Conservation (phyloP, 208 protist species). For the Trypanosoma lewisi region DNA sequence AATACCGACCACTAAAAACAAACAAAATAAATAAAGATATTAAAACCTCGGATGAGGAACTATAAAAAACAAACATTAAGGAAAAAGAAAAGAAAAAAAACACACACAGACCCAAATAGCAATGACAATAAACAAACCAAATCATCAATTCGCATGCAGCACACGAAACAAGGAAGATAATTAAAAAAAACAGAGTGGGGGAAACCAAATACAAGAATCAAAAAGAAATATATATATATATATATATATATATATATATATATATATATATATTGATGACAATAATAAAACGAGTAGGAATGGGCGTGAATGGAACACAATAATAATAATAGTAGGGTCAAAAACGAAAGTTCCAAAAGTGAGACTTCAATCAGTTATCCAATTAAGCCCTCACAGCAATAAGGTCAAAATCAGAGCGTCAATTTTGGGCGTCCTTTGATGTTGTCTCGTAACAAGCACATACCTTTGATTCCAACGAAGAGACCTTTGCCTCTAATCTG, state of each 20-base stretch:
- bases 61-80: conserved; percentile 19
- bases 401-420: too few species aligned
- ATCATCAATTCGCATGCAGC: too few species aligned
- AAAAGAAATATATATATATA: neutral
- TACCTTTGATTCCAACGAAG: conserved; percentile 19
- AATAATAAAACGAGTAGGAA: too few species aligned
- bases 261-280: conserved; percentile 9
- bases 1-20: neutral
- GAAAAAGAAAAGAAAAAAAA: conserved; percentile 9
- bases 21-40: conserved; percentile 21
- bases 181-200: neutral
- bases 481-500: conserved; percentile 10
- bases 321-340: too few species aligned
- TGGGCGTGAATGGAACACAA: too few species aligned
- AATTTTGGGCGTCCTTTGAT: neutral
- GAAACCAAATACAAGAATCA: neutral
- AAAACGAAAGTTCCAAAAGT: too few species aligned
- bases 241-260: neutral
- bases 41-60: too few species aligned
- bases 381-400: too few species aligned
- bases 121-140: too few species aligned
- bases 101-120: conserved; percentile 7
- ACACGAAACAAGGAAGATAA: neutral
- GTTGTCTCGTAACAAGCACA: neutral
- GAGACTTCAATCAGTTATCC: too few species aligned